phyloP scores from a whole-genome alignment of 192 early-diverging fungal species.

The Backusella sp. region DNA sequence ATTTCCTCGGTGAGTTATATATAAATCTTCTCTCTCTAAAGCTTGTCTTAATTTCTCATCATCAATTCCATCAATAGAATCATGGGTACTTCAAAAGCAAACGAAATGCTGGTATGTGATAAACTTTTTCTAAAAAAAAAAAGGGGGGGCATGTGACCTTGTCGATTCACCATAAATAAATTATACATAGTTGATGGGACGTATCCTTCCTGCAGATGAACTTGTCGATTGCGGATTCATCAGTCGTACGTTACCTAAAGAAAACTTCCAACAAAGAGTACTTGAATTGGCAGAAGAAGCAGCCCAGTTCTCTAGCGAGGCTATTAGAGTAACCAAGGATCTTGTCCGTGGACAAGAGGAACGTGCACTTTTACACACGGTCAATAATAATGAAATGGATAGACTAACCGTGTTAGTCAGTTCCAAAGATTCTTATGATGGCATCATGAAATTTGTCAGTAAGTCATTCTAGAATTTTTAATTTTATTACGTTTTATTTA shows the following conservation, averaged over 20 bases:
- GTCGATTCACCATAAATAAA: background rate
- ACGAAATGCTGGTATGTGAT: constrained; percentile 48
- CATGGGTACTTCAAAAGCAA: constrained; percentile 63
- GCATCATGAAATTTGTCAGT: constrained; percentile 25
- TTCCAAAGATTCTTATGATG: constrained; percentile 18
- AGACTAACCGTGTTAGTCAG: constrained; percentile 42
- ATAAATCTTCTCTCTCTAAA: no score
- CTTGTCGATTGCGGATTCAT: constrained; percentile 59
- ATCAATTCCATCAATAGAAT: constrained; percentile 37
- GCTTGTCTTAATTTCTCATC: background rate
- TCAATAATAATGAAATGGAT: constrained; percentile 57
- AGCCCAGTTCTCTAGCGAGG: constrained; percentile 53
- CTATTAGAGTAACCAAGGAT: constrained; percentile 55
- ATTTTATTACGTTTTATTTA: background rate
- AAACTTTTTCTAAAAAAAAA: background rate
- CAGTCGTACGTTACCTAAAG: constrained; percentile 47
- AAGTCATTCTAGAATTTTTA: background rate
- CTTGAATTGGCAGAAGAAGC: constrained; percentile 48
- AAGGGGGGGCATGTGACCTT: constrained; percentile 1
- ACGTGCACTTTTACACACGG: constrained; percentile 44
- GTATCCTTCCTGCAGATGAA: constrained; percentile 52
- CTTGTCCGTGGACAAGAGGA: constrained; percentile 47
- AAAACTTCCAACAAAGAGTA: constrained; percentile 48
- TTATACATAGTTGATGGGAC: constrained; percentile 48
- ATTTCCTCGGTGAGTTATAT: constrained; percentile 52